A percentile compares a stretch with the other conserved stretches of the same genome.
These are phyloP conservation scores for Leccinum griseonigrum DNA, from an alignment of 1,284 basidiomycete species.

Conservation along the genomic window DNA sequence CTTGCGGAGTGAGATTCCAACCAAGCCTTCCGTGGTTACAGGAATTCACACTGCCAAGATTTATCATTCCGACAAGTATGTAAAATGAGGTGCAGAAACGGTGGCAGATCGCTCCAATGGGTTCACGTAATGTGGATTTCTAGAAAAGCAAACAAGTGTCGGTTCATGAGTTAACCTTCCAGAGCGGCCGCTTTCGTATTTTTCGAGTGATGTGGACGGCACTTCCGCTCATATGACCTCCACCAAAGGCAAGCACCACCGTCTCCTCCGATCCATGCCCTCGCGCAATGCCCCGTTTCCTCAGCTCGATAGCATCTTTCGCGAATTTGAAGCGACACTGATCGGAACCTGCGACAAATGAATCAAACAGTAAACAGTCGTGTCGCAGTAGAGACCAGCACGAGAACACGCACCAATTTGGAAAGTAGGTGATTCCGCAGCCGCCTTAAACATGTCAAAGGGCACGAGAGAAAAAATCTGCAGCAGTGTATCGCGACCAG, in stretches of 20 bases:
- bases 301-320: constrained; percentile 79
- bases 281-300: constrained; percentile 66
- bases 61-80: constrained; percentile 20
- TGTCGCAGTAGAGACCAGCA: constrained; percentile 8
- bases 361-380: constrained; percentile 10
- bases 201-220: constrained; percentile 85
- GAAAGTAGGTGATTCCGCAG: constrained; percentile 73
- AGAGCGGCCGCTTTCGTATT: constrained; percentile 76
- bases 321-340: constrained; percentile 87
- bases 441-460: constrained; percentile 79
- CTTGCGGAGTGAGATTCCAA: constrained; percentile 7
- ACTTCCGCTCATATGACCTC: constrained; percentile 63
- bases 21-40: constrained; percentile 3
- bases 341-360: constrained; percentile 56
- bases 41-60: constrained; percentile 3
- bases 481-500: constrained; percentile 63
- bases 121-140: constrained; percentile 30
- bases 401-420: constrained; percentile 61
- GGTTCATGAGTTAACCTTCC: constrained; percentile 74
- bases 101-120: constrained; percentile 14
- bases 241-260: constrained; percentile 82
- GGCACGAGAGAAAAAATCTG: constrained; percentile 73
- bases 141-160: constrained; percentile 14
- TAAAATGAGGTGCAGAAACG: constrained; percentile 20
- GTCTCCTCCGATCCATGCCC: constrained; percentile 72